Conservation (phyloP, 2,329 filamentous ascomycete genomes). For the Cordyceps javanica region DNA sequence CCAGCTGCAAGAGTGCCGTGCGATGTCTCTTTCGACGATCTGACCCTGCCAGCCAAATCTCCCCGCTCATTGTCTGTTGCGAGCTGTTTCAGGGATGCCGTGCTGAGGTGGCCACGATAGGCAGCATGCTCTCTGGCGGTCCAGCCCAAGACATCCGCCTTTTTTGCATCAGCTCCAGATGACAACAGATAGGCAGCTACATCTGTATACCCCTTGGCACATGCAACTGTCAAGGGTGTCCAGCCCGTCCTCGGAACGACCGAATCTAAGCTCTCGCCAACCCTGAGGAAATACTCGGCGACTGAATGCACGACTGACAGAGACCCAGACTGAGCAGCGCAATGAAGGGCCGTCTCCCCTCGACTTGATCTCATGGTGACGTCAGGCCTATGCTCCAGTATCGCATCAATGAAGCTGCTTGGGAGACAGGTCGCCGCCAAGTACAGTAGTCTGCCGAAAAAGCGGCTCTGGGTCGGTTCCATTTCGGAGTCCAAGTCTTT, state of each 20-base stretch:
- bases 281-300: slow-evolving; percentile 14
- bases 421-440: slow-evolving; percentile 1
- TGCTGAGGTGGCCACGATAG: slow-evolving; percentile 26
- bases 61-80: not conserved
- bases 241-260: slow-evolving; percentile 21
- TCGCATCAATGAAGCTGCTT: not conserved
- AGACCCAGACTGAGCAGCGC: slow-evolving; percentile 19
- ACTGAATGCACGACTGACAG: slow-evolving; percentile 10
- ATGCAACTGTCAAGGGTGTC: slow-evolving; percentile 29
- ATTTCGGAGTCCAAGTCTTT: not conserved
- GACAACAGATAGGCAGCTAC: slow-evolving; percentile 23
- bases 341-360: slow-evolving; percentile 20
- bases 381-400: not conserved
- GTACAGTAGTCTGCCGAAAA: slow-evolving; percentile 4
- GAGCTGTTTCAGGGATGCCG: slow-evolving; percentile 17
- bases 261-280: slow-evolving; percentile 15
- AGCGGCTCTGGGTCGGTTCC: not conserved
- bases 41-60: not conserved
- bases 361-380: not conserved
- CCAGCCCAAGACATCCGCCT: slow-evolving; percentile 22
- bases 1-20: not conserved
- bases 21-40: not conserved
- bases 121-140: slow-evolving; percentile 28
- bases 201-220: slow-evolving; percentile 20
- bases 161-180: slow-evolving; percentile 16